Evolutionary conservation across 1,284 basidiomycete genomes (phyloP).

Genomic region (Rhodotorula sp.): DNA sequence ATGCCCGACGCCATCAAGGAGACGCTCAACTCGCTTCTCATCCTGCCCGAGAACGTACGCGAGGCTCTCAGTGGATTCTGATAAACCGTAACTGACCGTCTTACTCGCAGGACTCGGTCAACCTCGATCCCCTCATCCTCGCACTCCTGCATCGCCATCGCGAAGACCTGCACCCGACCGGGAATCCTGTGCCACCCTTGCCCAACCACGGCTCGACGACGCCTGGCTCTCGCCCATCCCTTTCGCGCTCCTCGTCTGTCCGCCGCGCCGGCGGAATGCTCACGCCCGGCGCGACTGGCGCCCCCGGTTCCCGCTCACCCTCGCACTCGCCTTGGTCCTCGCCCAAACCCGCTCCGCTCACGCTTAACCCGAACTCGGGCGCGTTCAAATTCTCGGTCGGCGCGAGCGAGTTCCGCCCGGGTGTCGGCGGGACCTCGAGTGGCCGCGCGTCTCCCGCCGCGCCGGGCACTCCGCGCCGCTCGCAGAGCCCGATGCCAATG

Average conservation of each 20-base stretch:
- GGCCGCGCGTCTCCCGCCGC: constrained; percentile 19
- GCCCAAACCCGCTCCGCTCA: constrained; percentile 23
- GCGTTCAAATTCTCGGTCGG: constrained; percentile 47
- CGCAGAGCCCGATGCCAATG: constrained; percentile 35
- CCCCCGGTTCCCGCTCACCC: constrained; percentile 28
- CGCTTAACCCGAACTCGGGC: constrained; percentile 23
- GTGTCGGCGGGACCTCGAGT: constrained; percentile 10
- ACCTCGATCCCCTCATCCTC: constrained; percentile 43
- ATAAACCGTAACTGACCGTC: neutral
- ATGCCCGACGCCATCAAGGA: constrained; percentile 46
- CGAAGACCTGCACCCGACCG: constrained; percentile 43
- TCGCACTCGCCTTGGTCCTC: constrained; percentile 39
- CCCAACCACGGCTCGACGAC: constrained; percentile 37
- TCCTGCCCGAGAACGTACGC: constrained; percentile 33
- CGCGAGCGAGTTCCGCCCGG: constrained; percentile 44
- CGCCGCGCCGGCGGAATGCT: constrained; percentile 30
- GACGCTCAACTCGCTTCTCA: constrained; percentile 30
- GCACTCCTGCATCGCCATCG: constrained; percentile 44
- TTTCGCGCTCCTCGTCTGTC: constrained; percentile 45
- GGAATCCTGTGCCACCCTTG: constrained; percentile 41
- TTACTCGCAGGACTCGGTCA: constrained; percentile 13
- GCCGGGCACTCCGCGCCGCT: constrained; percentile 32
- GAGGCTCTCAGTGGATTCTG: neutral
- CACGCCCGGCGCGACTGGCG: constrained; percentile 8
- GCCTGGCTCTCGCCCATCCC: constrained; percentile 33